Evolutionary conservation across 2,329 filamentous ascomycete species (phyloP), one percentile per base, ranked within the genome.

Genomic region (Parasarocladium wereldwijsianum): DNA sequence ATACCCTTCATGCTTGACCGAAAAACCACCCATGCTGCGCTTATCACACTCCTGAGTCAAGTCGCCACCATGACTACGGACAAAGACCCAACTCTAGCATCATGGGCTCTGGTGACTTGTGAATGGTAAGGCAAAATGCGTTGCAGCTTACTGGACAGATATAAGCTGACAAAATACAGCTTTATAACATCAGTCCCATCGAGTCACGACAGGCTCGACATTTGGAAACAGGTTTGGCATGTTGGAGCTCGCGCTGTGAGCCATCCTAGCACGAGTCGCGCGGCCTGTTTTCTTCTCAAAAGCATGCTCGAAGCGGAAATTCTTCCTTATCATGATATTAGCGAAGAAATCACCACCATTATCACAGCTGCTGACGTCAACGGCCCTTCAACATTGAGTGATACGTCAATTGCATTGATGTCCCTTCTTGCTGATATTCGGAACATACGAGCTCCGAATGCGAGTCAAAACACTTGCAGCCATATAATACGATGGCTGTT

Each of bases 101-200:
- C 76, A 0, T 98, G 90, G 90, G 77, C 84, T 12, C 72, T 93
- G 59, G 51, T 94, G 31, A 77, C 76, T n/a, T 71, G 84, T 45
- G 64, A 82, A 37, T 82, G 80, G 83, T 86, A 57, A 46, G 64
- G 32, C 17, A n/a, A n/a, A n/a, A n/a, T n/a, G n/a, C n/a, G n/a
- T n/a, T n/a, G n/a, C n/a, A n/a, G n/a, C n/a, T n/a, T n/a, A n/a
- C n/a, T n/a, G n/a, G n/a, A n/a, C n/a, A n/a, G n/a, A n/a, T n/a
- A n/a, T n/a, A n/a, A n/a, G n/a, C n/a, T n/a, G n/a, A n/a, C n/a
- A n/a, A n/a, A n/a, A n/a, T n/a, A n/a, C n/a, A n/a, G n/a, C n/a
- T n/a, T n/a, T n/a, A n/a, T n/a, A n/a, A n/a, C n/a, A n/a, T n/a
- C n/a, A n/a, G n/a, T n/a, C n/a, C n/a, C n/a, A n/a, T n/a, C n/a